These are phyloP conservation scores for Phytopythium litorale DNA, from an alignment of 352 stramenopile genomes.

Conservation along the genomic window DNA sequence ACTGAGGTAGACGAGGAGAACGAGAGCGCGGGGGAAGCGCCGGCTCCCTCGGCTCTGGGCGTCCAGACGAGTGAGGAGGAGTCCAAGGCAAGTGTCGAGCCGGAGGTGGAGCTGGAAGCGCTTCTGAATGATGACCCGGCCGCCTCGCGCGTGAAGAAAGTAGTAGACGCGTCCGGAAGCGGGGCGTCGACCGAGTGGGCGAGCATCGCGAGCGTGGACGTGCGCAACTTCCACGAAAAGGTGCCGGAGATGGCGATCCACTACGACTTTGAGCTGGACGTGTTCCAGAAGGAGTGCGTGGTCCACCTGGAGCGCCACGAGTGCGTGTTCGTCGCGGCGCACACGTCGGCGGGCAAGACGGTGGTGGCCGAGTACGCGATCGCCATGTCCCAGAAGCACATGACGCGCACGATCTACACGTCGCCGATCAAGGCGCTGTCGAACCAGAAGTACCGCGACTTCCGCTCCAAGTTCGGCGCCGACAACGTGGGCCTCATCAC, in stretches of 20 bases:
- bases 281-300: conserved; percentile 97
- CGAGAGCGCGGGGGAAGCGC: background rate
- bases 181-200: conserved; percentile 55
- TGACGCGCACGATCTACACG: conserved; percentile 95
- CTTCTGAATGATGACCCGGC: conserved; percentile 27
- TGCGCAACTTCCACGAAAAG: conserved; percentile 82
- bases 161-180: background rate
- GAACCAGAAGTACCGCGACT: conserved; percentile 99
- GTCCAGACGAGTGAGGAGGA: too few species aligned
- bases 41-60: too few species aligned
- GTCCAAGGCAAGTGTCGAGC: conserved; percentile 17
- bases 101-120: conserved; percentile 48
- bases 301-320: conserved; percentile 92
- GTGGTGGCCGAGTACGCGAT: conserved; percentile 99
- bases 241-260: conserved; percentile 80
- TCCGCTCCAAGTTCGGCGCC: conserved; percentile 89
- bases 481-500: conserved; percentile 97
- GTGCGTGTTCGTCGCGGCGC: conserved; percentile 95
- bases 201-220: conserved; percentile 60
- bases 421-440: conserved; percentile 98
- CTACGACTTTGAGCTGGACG: conserved; percentile 90
- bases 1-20: background rate
- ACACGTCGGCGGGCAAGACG: conserved; percentile 98
- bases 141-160: conserved; percentile 12
- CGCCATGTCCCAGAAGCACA: conserved; percentile 90